These are phyloP conservation scores for Termitomyces sp. DNA, from an alignment of 768 basidiomycete genomes.

Conservation along the genomic window DNA sequence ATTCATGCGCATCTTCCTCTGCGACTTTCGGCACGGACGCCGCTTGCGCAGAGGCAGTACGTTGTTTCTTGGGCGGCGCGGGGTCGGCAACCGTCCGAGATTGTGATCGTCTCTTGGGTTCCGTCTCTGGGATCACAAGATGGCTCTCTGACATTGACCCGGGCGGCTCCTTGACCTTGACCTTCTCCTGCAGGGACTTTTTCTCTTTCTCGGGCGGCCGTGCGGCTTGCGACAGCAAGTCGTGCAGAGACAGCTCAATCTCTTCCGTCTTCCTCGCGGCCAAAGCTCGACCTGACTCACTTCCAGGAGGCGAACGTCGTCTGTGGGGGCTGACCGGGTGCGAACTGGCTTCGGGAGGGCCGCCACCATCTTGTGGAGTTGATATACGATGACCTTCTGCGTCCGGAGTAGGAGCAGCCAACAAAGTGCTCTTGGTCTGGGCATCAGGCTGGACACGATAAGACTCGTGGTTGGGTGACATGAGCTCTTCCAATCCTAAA, in stretches of 20 bases:
- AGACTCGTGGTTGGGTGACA: constrained; percentile 4
- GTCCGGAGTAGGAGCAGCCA: no score
- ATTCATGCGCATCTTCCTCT: constrained; percentile 54
- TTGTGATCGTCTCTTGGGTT: constrained; percentile 15
- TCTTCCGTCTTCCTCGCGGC: constrained; percentile 40
- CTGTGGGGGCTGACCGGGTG: constrained; percentile 24
- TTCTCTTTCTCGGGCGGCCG: neutral
- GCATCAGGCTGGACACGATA: neutral
- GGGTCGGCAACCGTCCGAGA: constrained; percentile 1
- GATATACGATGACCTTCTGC: no score
- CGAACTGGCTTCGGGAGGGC: constrained; percentile 15
- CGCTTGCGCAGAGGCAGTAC: neutral
- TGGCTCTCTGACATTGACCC: neutral
- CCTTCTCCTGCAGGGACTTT: neutral
- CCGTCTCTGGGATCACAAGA: neutral
- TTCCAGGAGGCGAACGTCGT: constrained; percentile 45
- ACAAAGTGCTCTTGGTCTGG: neutral
- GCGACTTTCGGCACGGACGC: constrained; percentile 15
- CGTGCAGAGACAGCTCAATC: constrained; percentile 13
- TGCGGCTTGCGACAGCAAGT: constrained; percentile 4
- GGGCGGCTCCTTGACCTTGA: no score
- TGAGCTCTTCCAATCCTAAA: constrained; percentile 8
- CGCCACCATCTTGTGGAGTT: neutral
- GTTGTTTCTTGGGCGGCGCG: constrained; percentile 7
- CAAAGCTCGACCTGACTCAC: constrained; percentile 37